Conservation (phyloP, 495 filamentous ascomycete genomes). For the Podospora appendiculata region DNA sequence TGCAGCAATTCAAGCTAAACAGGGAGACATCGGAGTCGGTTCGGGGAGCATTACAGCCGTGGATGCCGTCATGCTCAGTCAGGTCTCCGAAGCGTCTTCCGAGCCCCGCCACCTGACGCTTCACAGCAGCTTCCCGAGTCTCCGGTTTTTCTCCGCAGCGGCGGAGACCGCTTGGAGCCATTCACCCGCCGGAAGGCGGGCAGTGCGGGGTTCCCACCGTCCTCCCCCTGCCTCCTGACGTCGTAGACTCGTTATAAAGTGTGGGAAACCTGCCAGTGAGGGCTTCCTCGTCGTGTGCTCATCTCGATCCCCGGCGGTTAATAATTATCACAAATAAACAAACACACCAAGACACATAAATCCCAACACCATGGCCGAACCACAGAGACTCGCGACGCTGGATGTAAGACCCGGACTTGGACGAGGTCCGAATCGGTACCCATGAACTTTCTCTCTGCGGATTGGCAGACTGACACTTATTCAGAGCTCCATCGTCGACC, state of each 20-base stretch:
- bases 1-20: too few species aligned
- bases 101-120: too few species aligned
- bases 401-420: conserved; percentile 15
- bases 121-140: conserved; percentile 11
- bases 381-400: conserved; percentile 22
- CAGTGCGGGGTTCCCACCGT: conserved; percentile 4
- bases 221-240: too few species aligned
- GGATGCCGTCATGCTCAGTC: too few species aligned
- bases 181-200: conserved; percentile 1
- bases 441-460: not conserved
- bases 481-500: conserved; percentile 33
- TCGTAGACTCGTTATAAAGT: too few species aligned
- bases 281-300: not conserved
- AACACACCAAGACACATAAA: not conserved
- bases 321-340: not conserved
- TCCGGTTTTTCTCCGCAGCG: conserved; percentile 22
- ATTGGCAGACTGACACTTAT: not conserved
- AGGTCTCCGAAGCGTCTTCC: too few species aligned
- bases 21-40: too few species aligned
- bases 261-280: too few species aligned
- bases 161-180: conserved; percentile 3
- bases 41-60: too few species aligned
- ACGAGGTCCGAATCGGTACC: not conserved
- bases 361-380: conserved; percentile 12
- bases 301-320: not conserved